Base-by-base conservation (phyloP, 148 eudicot species). In the Polygonum maritimum region DNA sequence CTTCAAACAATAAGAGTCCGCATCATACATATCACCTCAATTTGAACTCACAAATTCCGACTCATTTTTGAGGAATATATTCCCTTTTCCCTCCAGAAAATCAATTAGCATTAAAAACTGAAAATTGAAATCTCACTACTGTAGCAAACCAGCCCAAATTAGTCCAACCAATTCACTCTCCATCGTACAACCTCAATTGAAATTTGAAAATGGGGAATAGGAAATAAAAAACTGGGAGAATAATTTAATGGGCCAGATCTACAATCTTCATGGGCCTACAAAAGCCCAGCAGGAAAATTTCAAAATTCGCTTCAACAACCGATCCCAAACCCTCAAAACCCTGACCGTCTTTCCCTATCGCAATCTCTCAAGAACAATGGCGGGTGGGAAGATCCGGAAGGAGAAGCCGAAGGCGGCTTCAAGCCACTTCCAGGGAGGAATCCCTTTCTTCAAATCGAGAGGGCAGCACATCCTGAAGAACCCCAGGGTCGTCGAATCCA, bases 381-480 rank as follows among this genome's bases (percentile, higher is more conserved):
- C 97, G 69, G 98, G 97, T 72, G 98, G 98, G 8, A 94, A 94
- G 57, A 84, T 92, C 4, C 83, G 74, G 78, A 89, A 86, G 47
- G 91, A 87, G 81, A 92, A 87, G 79, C 82, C 40, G 5, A 83
- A 73, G 19, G 83, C 77, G 36, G 60, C 76, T 4, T 60, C 75
- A 47, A 65, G 49, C 75, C 78, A 86, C 74, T 89, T 88, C 48
- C 98, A 91, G 77, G 97, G 98, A 7, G 97, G 98, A 13, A 94
- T 94, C n/a, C 87, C 86, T 0, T 91, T 91, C 73, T 94, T 91
- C 87, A 94, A 94, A 76, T 94, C 98, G 0, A 91, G 90, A 73
- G 98, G 98, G 0, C 98, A 94, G 75, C 98, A 94, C 35, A 91
- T 94, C 5, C 78, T 91, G 0, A 91, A 91, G 76, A 91, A 94